Base-by-base conservation (phyloP, 1,284 basidiomycete genomes). In the Ceratobasidium sp. region DNA sequence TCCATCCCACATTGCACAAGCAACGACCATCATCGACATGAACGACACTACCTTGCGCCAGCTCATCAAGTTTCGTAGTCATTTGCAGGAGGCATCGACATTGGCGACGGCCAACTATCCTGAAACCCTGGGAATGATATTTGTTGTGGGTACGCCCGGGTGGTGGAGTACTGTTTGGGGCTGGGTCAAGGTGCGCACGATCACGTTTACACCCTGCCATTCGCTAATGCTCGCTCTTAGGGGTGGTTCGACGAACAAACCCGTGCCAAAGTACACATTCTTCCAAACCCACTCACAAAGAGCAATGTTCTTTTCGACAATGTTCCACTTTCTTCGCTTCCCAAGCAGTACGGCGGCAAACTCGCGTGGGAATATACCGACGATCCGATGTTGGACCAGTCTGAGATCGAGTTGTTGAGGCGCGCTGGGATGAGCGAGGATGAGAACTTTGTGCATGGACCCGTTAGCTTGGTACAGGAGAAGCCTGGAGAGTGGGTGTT, bases 91-190 rank as follows among this genome's bases (percentile, higher is more conserved):
- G 80, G 91, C 93, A 0, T 90, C 90, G 22, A 86, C 85, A 19
- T 86, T 95, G 65, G 91, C 91, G 0, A 92, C 91, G 0, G 91
- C 91, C 22, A 91, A 94, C 80, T 94, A 94, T 81, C 92, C 93
- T 0, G 93, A 95, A 82, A 83, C 82, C 0, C 79, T 82, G 37
- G 81, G 81, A 29, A 76, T 66, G 44, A 80, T 81, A 78, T 90
- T 87, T 29, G 84, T 95, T 73, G 89, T 95, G 57, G 94, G 94
- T 77, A 89, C 91, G 0, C 93, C 93, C 0, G 85, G 88, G 0
- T 95, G 92, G 84, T 94, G 94, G 81, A 88, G 90, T 0, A 92
- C 90, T 0, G 85, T 93, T 25, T 94, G 92, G 93, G 87, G 86
- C 25, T 94, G 92, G 92, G 86, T 94, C 80, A 92, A 92, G 86